Conservation (phyloP, 1,284 basidiomycete species). For the Ganoderma lucidum region DNA sequence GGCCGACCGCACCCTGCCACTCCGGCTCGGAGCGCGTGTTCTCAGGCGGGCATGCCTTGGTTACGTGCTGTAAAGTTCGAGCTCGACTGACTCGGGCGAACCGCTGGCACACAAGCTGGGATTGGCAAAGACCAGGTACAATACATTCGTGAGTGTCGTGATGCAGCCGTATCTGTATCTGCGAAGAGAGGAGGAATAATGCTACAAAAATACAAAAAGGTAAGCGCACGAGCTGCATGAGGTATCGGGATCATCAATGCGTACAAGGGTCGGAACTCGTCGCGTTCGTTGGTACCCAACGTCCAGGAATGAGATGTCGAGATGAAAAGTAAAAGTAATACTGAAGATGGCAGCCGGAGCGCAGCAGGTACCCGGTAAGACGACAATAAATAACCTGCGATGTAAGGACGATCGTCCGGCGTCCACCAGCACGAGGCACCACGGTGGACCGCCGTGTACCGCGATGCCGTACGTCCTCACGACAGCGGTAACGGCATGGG, state of each 20-base stretch:
- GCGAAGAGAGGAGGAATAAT: background rate
- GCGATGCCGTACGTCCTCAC: background rate
- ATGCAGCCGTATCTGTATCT: background rate
- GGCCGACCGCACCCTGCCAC: background rate
- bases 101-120: background rate
- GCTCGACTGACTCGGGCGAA: background rate
- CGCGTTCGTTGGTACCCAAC: background rate
- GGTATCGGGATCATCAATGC: slow-evolving; percentile 6
- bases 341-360: background rate
- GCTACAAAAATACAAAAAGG: background rate
- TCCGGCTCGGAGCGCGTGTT: background rate
- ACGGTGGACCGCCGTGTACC: background rate
- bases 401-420: background rate
- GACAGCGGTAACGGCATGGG: slow-evolving; percentile 1
- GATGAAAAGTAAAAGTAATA: background rate
- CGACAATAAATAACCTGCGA: background rate
- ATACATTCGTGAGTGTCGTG: slow-evolving; percentile 15
- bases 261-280: background rate
- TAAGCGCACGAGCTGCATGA: slow-evolving; percentile 3
- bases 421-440: background rate
- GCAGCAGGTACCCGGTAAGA: background rate
- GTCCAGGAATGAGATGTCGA: slow-evolving; percentile 3
- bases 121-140: slow-evolving; percentile 5
- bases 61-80: background rate
- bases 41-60: background rate